Base-by-base conservation (phyloP, 495 filamentous ascomycete genomes). In the Rhypophila decipiens region DNA sequence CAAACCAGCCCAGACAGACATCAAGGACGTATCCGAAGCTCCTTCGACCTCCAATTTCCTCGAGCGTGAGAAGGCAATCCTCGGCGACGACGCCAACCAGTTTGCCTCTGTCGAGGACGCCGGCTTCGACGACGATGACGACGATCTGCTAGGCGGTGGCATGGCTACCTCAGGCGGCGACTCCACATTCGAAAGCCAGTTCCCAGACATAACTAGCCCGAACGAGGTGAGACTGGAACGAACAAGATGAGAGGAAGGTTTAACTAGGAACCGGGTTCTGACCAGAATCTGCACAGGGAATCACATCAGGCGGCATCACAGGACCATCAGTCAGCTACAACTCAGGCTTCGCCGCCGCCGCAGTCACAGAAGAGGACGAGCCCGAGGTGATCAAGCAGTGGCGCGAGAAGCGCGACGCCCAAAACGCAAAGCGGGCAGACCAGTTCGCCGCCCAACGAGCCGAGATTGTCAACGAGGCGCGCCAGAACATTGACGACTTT, bases 401-500 rank as follows among this genome's bases (percentile, higher is more conserved):
- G 94, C 87, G 94, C 57, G 87, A 89, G 65, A 85, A 86, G 56
- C 85, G 93, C 48, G 85, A 90, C 53, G 79, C 84, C 12, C 75
- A 77, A 51, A 79, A 90, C 46, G 72, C 84, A 49, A 85, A 85
- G 59, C 87, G 88, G 50, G 84, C 83, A 38, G 81, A 90, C 63
- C 73, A 86, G 56, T 88, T 88, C 33, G 77, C 79, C 23, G 70
- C 78, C 39, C 86, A 87, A 67, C 94, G 94, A 60, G 75, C 72
- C 22, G 79, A 89, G 63, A 96, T 88, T 7, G 69, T 95, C 59
- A 79, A 83, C 64, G 87, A 87, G 52, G 94, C 94, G 31, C 88
- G 84, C 49, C 74, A 86, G 56, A 86, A 89, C 63, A 90, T 97
- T 48, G 93, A 99, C 58, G 94, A 96, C 58, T 99, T 99, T 74